Conservation (phyloP, 192 early-diverging fungal species). For the Umbelopsis ramanniana region DNA sequence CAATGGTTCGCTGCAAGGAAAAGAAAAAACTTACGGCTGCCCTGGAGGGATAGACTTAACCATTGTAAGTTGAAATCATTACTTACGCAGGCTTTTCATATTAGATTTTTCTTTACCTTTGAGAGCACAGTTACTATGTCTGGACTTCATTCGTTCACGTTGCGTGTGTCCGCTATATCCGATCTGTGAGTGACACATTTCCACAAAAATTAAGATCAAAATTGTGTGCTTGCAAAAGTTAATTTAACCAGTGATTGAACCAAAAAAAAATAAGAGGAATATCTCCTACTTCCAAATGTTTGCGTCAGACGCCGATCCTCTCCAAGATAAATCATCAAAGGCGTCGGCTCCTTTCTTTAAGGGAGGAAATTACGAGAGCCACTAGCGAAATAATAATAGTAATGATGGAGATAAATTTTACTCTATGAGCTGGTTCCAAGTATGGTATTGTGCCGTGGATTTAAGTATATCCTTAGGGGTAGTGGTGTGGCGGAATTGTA, state of each 20-base stretch:
- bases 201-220: too few species aligned
- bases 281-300: neutral
- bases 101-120: too few species aligned
- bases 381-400: too few species aligned
- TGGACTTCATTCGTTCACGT: too few species aligned
- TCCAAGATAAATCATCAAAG: neutral
- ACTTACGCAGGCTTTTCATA: neutral
- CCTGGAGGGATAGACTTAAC: neutral
- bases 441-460: too few species aligned
- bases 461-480: too few species aligned
- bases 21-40: neutral
- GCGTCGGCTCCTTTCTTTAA: slow-evolving; percentile 2
- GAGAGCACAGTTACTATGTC: too few species aligned
- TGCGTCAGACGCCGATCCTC: neutral
- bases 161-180: too few species aligned
- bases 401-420: too few species aligned
- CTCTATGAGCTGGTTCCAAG: too few species aligned
- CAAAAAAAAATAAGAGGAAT: neutral
- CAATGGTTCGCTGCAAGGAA: neutral
- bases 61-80: neutral
- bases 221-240: neutral
- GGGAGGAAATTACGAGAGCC: neutral
- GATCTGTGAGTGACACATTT: too few species aligned
- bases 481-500: too few species aligned
- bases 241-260: neutral